phyloP scores from a whole-genome alignment of 441 rosid species.

The California macrophylla region DNA sequence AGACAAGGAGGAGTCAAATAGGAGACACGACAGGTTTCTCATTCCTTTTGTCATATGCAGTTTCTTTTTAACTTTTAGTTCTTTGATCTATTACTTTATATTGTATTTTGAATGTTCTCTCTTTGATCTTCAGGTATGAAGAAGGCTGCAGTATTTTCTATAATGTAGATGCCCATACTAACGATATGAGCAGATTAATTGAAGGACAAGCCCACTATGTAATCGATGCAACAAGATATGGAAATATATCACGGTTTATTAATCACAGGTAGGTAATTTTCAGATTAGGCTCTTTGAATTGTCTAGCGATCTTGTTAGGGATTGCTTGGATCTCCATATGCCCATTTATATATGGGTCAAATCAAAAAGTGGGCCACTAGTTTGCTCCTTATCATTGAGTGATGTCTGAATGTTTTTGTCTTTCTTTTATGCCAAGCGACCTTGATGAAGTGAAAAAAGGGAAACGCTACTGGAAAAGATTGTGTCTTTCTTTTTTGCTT shows the following conservation, averaged over 20 bases:
- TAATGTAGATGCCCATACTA: slow-evolving; percentile 51
- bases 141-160: slow-evolving; percentile 53
- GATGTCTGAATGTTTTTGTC: neutral
- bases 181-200: slow-evolving; percentile 71
- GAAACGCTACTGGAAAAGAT: neutral
- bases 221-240: slow-evolving; percentile 73
- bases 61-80: slow-evolving; percentile 5
- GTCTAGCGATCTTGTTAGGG: neutral
- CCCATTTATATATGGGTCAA: neutral
- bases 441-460: neutral
- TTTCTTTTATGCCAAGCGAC: neutral
- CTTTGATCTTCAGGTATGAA: slow-evolving; percentile 43
- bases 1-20: slow-evolving; percentile 55
- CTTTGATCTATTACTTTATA: neutral
- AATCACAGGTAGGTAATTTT: slow-evolving; percentile 67
- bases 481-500: neutral
- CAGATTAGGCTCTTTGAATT: slow-evolving; percentile 1
- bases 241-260: slow-evolving; percentile 83
- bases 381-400: neutral
- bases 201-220: slow-evolving; percentile 50
- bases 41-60: slow-evolving; percentile 7
- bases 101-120: slow-evolving; percentile 12
- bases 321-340: neutral
- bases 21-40: slow-evolving; percentile 57
- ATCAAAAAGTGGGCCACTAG: neutral